Evolutionary conservation across 1,284 basidiomycete species (phyloP).

Genomic region (Fistulina hepatica): DNA sequence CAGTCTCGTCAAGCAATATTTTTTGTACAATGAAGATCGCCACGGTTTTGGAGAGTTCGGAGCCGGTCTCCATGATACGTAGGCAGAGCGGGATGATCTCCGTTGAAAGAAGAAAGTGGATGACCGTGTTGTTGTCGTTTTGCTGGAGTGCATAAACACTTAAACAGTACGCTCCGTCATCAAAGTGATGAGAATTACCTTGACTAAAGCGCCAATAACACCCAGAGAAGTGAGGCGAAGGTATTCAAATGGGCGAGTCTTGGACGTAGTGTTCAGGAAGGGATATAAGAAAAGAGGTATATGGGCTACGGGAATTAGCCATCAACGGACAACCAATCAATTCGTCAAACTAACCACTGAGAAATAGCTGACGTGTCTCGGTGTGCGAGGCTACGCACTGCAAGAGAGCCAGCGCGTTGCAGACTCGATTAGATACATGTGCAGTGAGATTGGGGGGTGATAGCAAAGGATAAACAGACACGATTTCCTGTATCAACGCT

Average conservation of each 20-base stretch:
- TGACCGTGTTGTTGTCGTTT: slow-evolving; percentile 98
- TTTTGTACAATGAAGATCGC: slow-evolving; percentile 99
- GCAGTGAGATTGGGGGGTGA: slow-evolving; percentile 95
- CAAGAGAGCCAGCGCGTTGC: slow-evolving; percentile 94
- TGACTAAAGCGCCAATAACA: slow-evolving; percentile 97
- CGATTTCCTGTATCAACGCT: slow-evolving; percentile 95
- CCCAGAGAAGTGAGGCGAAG: slow-evolving; percentile 94
- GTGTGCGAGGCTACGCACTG: slow-evolving; percentile 97
- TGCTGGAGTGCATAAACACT: slow-evolving; percentile 39
- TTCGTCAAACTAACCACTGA: slow-evolving; percentile 54
- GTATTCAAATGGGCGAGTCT: slow-evolving; percentile 98
- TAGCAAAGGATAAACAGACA: slow-evolving; percentile 94
- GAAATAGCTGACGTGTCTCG: slow-evolving; percentile 86
- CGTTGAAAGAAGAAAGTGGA: slow-evolving; percentile 97
- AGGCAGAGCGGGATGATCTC: slow-evolving; percentile 99
- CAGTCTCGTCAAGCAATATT: slow-evolving; percentile 96
- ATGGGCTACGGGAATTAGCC: slow-evolving; percentile 54
- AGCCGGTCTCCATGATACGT: slow-evolving; percentile 99
- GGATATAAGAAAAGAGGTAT: slow-evolving; percentile 99
- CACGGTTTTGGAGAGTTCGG: slow-evolving; percentile 98
- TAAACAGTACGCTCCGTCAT: not conserved
- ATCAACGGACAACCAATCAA: not conserved
- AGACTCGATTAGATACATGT: slow-evolving; percentile 98
- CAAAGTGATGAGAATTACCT: slow-evolving; percentile 36
- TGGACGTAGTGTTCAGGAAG: slow-evolving; percentile 98